Evolutionary conservation across 2,329 filamentous ascomycete genomes (phyloP).

Genomic region (Nemania bipapillata): DNA sequence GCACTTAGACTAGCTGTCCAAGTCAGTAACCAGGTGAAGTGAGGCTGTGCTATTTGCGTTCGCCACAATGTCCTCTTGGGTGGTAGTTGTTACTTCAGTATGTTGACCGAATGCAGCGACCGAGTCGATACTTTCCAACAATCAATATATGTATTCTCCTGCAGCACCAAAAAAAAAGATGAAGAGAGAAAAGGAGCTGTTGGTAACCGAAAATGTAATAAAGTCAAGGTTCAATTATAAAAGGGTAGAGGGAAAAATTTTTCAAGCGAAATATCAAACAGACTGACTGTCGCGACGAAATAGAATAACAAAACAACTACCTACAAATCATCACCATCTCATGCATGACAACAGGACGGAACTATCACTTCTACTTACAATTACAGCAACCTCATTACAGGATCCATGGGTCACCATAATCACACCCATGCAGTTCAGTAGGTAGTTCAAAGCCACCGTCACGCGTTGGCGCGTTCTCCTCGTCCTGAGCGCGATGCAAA

Average conservation of each 20-base stretch:
- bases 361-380: neutral
- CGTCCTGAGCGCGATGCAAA: slow-evolving; percentile 21
- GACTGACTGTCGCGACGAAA: neutral
- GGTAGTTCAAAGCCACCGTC: slow-evolving; percentile 14
- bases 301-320: neutral
- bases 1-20: neutral
- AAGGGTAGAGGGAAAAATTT: neutral
- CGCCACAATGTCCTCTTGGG: slow-evolving; percentile 22
- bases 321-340: neutral
- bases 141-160: neutral
- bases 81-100: neutral
- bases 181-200: neutral
- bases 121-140: too few species aligned
- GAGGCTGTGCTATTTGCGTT: slow-evolving; percentile 30
- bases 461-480: slow-evolving; percentile 42
- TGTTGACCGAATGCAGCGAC: slow-evolving; percentile 5
- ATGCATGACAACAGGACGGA: neutral
- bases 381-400: neutral
- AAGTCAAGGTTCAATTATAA: neutral
- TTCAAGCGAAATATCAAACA: neutral
- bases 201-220: neutral
- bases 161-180: neutral
- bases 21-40: neutral
- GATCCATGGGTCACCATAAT: slow-evolving; percentile 5
- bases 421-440: neutral